These are phyloP conservation scores for Gaeumannomyces sp. DNA, from an alignment of 2,329 filamentous ascomycete genomes.

Conservation along the genomic window DNA sequence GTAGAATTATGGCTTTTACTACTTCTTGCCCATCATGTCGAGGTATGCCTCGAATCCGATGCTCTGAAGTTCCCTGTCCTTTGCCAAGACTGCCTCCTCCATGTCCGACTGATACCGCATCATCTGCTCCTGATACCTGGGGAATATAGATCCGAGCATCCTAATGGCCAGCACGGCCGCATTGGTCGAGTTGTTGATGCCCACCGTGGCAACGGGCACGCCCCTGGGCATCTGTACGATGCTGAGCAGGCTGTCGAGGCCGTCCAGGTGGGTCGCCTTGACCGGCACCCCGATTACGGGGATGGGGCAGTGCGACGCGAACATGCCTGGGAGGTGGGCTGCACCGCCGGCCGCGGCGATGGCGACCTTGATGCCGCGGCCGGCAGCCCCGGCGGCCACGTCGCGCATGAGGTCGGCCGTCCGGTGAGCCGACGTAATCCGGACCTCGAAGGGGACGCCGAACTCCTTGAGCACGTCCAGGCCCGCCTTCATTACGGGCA, in stretches of 20 bases:
- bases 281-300: slow-evolving; percentile 76
- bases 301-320: slow-evolving; percentile 62
- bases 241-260: slow-evolving; percentile 62
- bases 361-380: slow-evolving; percentile 63
- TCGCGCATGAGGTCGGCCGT: slow-evolving; percentile 65
- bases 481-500: slow-evolving; percentile 59
- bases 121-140: slow-evolving; percentile 7
- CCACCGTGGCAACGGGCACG: slow-evolving; percentile 68
- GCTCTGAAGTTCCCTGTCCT: slow-evolving; percentile 2
- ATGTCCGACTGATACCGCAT: slow-evolving; percentile 5
- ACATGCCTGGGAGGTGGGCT: slow-evolving; percentile 69
- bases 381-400: slow-evolving; percentile 57
- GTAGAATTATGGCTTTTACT: slow-evolving; percentile 40
- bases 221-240: slow-evolving; percentile 76
- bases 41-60: slow-evolving; percentile 9
- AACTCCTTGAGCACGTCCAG: slow-evolving; percentile 64
- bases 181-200: slow-evolving; percentile 75
- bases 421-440: slow-evolving; percentile 75
- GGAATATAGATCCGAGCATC: slow-evolving; percentile 1
- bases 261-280: slow-evolving; percentile 66
- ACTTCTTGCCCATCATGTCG: slow-evolving; percentile 7
- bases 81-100: slow-evolving; percentile 6
- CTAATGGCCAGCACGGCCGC: slow-evolving; percentile 30
- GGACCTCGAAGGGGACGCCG: slow-evolving; percentile 62
- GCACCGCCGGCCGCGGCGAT: slow-evolving; percentile 73